Conservation (phyloP, 371 early-diverging fungal genomes). For the Umbelopsis sp. region DNA sequence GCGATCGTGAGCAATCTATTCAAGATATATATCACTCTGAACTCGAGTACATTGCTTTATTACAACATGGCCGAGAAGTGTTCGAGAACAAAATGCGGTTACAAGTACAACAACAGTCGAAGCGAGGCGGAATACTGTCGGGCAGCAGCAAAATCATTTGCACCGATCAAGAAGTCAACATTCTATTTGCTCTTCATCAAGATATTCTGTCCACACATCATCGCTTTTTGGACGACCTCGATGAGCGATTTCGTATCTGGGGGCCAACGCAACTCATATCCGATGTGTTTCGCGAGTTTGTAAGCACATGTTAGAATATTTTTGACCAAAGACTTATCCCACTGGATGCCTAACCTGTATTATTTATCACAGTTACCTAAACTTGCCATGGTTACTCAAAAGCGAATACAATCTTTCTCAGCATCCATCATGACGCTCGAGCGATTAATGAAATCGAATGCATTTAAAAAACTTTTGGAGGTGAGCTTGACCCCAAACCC, state of each 20-base stretch:
- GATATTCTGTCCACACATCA: slow-evolving; percentile 3
- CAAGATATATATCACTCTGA: slow-evolving; percentile 4
- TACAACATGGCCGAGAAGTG: slow-evolving; percentile 2
- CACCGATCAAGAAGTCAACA: slow-evolving; percentile 11
- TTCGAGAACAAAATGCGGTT: background rate
- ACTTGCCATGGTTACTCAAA: slow-evolving; percentile 6
- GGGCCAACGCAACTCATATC: slow-evolving; percentile 12
- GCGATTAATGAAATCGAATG: background rate
- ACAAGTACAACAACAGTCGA: slow-evolving; percentile 13
- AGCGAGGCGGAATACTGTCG: background rate
- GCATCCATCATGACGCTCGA: slow-evolving; percentile 2
- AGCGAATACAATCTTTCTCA: slow-evolving; percentile 6
- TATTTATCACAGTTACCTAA: background rate
- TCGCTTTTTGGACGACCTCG: slow-evolving; percentile 9
- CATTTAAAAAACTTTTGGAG: background rate
- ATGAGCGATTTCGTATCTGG: slow-evolving; percentile 15
- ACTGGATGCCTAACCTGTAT: background rate
- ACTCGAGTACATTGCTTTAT: slow-evolving; percentile 1
- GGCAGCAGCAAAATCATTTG: slow-evolving; percentile 4
- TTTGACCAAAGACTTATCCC: background rate
- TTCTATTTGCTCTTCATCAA: slow-evolving; percentile 1
- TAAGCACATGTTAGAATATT: background rate
- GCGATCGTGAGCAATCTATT: slow-evolving; percentile 2
- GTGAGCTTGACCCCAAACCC: background rate
- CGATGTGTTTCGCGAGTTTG: slow-evolving; percentile 8